A percentile compares a stretch with the other conserved stretches of the same genome.
Conservation (phyloP, 1,139 yeast species). For the Magnusiomyces fungicola region DNA sequence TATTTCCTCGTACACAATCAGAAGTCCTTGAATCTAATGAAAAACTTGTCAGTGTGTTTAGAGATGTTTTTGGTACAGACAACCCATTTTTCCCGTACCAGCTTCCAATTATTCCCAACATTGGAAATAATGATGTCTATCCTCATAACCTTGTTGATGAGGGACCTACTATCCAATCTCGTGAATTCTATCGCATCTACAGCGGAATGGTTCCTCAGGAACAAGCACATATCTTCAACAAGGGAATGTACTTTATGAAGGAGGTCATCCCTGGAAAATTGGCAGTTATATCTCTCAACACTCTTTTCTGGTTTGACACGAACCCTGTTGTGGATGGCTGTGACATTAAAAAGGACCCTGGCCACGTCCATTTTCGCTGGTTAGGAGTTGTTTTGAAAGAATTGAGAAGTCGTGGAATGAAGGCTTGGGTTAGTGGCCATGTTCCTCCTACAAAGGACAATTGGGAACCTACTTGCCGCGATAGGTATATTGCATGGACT, state of each 20-base stretch:
- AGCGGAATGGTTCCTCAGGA: slow-evolving; percentile 64
- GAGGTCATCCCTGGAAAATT: slow-evolving; percentile 73
- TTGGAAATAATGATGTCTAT: slow-evolving; percentile 83
- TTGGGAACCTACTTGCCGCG: slow-evolving; percentile 60
- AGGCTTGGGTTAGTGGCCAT: slow-evolving; percentile 82
- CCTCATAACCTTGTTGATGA: slow-evolving; percentile 80
- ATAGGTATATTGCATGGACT: slow-evolving; percentile 69
- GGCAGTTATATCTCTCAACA: slow-evolving; percentile 72
- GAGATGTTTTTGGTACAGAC: slow-evolving; percentile 44
- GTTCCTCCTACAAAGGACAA: slow-evolving; percentile 82
- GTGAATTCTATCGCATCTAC: slow-evolving; percentile 73
- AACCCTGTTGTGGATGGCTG: slow-evolving; percentile 82
- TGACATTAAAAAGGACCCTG: slow-evolving; percentile 65
- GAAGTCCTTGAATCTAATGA: slow-evolving; percentile 66
- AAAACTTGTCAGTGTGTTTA: slow-evolving; percentile 48
- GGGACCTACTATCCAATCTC: slow-evolving; percentile 78
- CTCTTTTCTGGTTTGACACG: slow-evolving; percentile 63
- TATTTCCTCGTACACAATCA: slow-evolving; percentile 60
- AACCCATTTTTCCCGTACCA: slow-evolving; percentile 32
- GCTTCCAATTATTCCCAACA: slow-evolving; percentile 53
- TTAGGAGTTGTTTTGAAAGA: slow-evolving; percentile 67
- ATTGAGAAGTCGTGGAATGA: slow-evolving; percentile 64
- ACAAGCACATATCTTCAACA: slow-evolving; percentile 64
- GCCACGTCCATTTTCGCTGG: slow-evolving; percentile 71
- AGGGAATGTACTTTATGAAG: slow-evolving; percentile 66